These are phyloP conservation scores for Cronartium quercuum DNA, from an alignment of 1,284 basidiomycete species.

Conservation along the genomic window DNA sequence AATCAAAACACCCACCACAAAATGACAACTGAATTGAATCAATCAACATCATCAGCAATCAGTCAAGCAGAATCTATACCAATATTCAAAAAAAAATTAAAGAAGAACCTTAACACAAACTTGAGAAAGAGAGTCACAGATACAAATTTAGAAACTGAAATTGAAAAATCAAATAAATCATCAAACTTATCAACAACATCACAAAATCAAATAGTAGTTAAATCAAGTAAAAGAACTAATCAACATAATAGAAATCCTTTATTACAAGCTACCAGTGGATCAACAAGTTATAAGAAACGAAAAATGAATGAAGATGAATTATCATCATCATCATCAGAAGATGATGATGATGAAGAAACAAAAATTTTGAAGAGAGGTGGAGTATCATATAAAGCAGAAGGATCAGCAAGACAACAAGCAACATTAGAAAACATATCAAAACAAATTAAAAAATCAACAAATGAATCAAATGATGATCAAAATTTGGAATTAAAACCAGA, in stretches of 20 bases:
- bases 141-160: neutral
- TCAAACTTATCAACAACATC: neutral
- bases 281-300: neutral
- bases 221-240: neutral
- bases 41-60: too few relatives aligned
- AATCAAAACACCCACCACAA: too few relatives aligned
- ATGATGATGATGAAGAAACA: conserved; percentile 49
- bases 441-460: neutral
- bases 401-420: conserved; percentile 38
- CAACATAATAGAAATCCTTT: neutral
- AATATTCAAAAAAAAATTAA: too few relatives aligned
- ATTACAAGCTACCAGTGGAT: neutral
- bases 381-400: conserved; percentile 9
- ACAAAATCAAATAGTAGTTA: neutral
- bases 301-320: neutral
- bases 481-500: neutral
- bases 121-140: too few relatives aligned
- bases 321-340: conserved; percentile 44
- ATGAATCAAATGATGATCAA: neutral
- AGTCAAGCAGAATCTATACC: too few relatives aligned
- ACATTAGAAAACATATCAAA: conserved; percentile 38
- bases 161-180: neutral
- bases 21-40: too few relatives aligned
- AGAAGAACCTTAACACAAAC: too few relatives aligned
- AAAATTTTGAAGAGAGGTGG: conserved; percentile 23